phyloP scores from a whole-genome alignment of 495 filamentous ascomycete species.

The Xylaria bambusicola region DNA sequence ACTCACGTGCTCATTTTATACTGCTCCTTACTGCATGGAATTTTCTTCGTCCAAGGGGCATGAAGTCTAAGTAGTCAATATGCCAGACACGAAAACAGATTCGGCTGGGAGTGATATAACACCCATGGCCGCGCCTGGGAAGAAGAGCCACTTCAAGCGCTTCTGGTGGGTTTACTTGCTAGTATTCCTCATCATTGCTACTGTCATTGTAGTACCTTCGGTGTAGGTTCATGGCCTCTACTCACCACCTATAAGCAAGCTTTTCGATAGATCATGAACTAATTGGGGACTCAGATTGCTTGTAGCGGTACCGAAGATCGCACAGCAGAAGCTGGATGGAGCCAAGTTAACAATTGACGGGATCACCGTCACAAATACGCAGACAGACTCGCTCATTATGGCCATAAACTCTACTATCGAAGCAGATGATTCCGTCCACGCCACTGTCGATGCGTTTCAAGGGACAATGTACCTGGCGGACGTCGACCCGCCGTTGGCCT shows the following conservation, averaged over 20 bases:
- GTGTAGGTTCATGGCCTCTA: conserved; percentile 57
- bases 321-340: conserved; percentile 66
- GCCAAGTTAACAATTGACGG: conserved; percentile 61
- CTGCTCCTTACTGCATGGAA: conserved; percentile 1
- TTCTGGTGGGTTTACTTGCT: conserved; percentile 78
- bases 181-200: conserved; percentile 50
- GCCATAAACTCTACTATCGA: conserved; percentile 55
- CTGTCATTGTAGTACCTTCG: conserved; percentile 63
- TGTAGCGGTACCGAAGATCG: conserved; percentile 72
- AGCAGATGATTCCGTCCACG: conserved; percentile 54
- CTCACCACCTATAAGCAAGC: neutral
- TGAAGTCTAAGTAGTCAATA: neutral
- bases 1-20: too few species aligned
- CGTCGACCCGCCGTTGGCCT: conserved; percentile 54
- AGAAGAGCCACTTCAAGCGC: conserved; percentile 44
- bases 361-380: conserved; percentile 61
- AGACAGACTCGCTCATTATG: conserved; percentile 58
- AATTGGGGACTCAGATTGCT: conserved; percentile 56
- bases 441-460: conserved; percentile 43
- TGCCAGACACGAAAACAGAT: neutral
- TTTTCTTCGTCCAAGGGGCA: neutral
- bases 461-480: conserved; percentile 56
- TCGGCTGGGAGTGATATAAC: neutral
- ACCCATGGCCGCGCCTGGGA: neutral
- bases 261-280: neutral